A percentile compares a stretch with the other conserved stretches of the same genome.
Conservation (phyloP, 495 filamentous ascomycete genomes). For the Penicillium malachiteum region DNA sequence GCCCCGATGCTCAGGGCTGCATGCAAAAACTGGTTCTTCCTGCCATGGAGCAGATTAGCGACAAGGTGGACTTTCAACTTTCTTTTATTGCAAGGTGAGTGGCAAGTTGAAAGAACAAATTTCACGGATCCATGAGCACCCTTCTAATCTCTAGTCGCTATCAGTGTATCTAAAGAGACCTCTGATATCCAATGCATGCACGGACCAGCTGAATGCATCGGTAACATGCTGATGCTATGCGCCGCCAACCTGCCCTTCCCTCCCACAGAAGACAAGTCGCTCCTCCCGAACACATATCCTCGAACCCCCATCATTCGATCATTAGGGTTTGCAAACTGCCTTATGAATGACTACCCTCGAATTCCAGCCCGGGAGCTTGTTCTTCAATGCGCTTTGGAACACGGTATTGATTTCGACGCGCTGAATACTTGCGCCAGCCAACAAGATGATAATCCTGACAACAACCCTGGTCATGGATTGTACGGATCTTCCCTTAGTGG, state of each 20-base stretch:
- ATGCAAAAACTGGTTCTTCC: slow-evolving; percentile 79
- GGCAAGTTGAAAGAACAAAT: background rate
- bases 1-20: slow-evolving; percentile 82
- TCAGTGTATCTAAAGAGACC: slow-evolving; percentile 36
- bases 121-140: background rate
- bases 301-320: slow-evolving; percentile 76
- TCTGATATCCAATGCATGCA: slow-evolving; percentile 69
- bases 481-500: slow-evolving; percentile 41
- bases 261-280: slow-evolving; percentile 15
- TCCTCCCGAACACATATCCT: slow-evolving; percentile 27
- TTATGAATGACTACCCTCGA: slow-evolving; percentile 65
- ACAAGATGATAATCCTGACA: slow-evolving; percentile 45
- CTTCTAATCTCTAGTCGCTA: background rate
- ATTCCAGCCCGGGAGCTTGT: slow-evolving; percentile 76
- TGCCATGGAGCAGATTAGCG: slow-evolving; percentile 73
- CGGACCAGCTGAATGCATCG: slow-evolving; percentile 86
- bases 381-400: slow-evolving; percentile 82
- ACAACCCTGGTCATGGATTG: slow-evolving; percentile 57
- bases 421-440: slow-evolving; percentile 74
- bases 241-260: slow-evolving; percentile 63
- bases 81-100: slow-evolving; percentile 83
- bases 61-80: slow-evolving; percentile 87
- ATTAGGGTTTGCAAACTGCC: slow-evolving; percentile 87
- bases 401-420: slow-evolving; percentile 79
- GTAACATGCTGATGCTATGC: slow-evolving; percentile 92